Evolutionary conservation across 176 grass and related monocot species (phyloP).

Genomic region (Oryza glaberrima): DNA sequence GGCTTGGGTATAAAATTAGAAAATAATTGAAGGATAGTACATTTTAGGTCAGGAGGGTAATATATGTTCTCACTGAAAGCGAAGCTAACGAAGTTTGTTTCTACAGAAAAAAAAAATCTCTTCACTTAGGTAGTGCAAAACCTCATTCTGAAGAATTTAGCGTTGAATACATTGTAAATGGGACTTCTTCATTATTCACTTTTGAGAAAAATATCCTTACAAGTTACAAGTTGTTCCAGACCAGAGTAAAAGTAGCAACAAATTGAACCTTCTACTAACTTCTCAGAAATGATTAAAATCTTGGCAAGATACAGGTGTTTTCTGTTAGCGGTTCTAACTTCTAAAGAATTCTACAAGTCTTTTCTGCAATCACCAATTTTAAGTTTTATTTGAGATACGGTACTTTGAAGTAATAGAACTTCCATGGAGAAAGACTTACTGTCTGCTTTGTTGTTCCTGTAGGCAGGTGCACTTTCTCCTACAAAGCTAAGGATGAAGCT

Average conservation of each 20-base stretch:
- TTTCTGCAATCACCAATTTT: background rate
- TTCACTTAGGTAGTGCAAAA: background rate
- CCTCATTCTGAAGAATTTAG: background rate
- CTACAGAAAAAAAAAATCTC: background rate
- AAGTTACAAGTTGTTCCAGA: background rate
- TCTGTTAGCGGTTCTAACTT: background rate
- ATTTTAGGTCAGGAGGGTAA: background rate
- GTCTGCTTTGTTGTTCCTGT: constrained; percentile 18
- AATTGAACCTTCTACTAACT: background rate
- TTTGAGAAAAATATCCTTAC: background rate
- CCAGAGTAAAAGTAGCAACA: background rate
- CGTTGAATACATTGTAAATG: background rate
- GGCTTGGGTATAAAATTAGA: background rate
- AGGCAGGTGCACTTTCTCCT: constrained; percentile 87
- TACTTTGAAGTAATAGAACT: constrained; percentile 24
- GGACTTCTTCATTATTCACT: background rate
- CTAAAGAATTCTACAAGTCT: background rate
- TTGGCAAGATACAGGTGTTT: background rate
- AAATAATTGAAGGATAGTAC: background rate
- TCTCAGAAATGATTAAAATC: background rate
- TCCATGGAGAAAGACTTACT: constrained; percentile 11
- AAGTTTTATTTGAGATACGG: background rate
- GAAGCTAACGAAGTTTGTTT: background rate
- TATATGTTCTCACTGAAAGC: background rate
- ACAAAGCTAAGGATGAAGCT: constrained; percentile 95